A percentile compares a stretch with the other conserved stretches of the same genome.
phyloP scores from a whole-genome alignment of 805 yeast species.

The Candida namnaoensis region DNA sequence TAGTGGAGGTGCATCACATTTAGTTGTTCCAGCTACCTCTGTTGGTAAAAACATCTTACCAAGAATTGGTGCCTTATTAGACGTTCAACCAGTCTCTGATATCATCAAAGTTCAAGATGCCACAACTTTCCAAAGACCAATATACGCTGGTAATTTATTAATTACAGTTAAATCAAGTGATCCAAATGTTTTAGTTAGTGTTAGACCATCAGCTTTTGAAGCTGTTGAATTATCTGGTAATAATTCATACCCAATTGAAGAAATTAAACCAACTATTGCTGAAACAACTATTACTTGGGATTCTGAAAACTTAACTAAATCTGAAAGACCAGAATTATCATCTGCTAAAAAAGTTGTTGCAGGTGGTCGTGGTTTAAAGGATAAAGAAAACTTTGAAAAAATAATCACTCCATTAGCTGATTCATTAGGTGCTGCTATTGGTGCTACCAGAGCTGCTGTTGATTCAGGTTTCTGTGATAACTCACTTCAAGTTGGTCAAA shows the following conservation, averaged over 20 bases:
- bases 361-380: slow-evolving; percentile 92
- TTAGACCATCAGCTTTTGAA: slow-evolving; percentile 78
- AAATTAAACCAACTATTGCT: slow-evolving; percentile 26
- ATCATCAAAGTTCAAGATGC: slow-evolving; percentile 57
- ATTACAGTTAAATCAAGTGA: slow-evolving; percentile 73
- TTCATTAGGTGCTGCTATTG: slow-evolving; percentile 90
- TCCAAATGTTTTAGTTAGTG: slow-evolving; percentile 57
- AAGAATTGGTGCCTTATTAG: slow-evolving; percentile 75
- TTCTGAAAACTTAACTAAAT: slow-evolving; percentile 62
- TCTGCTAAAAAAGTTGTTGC: slow-evolving; percentile 77
- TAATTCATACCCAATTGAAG: slow-evolving; percentile 36
- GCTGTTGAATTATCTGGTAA: slow-evolving; percentile 29
- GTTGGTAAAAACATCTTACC: slow-evolving; percentile 85
- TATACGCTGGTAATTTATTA: slow-evolving; percentile 92
- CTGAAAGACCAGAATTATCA: slow-evolving; percentile 86
- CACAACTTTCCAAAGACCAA: slow-evolving; percentile 82
- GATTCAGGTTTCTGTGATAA: slow-evolving; percentile 94
- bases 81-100: slow-evolving; percentile 84
- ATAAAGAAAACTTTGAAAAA: slow-evolving; percentile 77
- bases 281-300: slow-evolving; percentile 51
- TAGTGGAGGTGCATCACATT: slow-evolving; percentile 48
- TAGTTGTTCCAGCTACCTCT: slow-evolving; percentile 76
- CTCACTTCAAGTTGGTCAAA: slow-evolving; percentile 95
- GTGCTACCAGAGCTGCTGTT: slow-evolving; percentile 98
- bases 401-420: slow-evolving; percentile 78